Percentiles rank a stretch among this genome's conserved stretches.
Conservation (phyloP, 305 asterid genomes). For the Fraxinus paxiana region DNA sequence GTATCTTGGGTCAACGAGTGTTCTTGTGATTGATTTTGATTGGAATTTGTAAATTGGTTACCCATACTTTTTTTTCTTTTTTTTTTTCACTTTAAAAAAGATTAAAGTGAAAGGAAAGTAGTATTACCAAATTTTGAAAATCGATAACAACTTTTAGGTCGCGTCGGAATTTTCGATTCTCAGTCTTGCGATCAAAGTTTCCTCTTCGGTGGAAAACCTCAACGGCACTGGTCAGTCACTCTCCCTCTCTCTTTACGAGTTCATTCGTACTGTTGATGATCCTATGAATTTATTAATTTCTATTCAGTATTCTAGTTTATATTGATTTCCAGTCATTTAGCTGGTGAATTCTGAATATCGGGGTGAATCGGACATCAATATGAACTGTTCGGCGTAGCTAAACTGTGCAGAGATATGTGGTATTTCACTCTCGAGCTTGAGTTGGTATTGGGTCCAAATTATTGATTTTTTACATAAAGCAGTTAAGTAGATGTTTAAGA, state of each 20-base stretch:
- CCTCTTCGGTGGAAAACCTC: neutral
- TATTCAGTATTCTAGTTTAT: neutral
- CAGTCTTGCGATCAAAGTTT: neutral
- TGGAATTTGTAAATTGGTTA: too few species aligned
- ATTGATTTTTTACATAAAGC: neutral
- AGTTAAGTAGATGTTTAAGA: neutral
- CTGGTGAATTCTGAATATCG: neutral
- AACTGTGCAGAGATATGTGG: neutral
- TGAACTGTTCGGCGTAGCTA: neutral
- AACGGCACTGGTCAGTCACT: neutral
- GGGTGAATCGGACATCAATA: neutral
- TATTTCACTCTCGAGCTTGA: neutral
- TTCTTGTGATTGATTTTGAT: neutral
- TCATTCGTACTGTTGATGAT: neutral
- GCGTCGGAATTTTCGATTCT: neutral
- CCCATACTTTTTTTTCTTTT: too few species aligned
- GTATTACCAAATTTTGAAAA: neutral
- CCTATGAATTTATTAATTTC: neutral
- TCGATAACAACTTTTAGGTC: neutral
- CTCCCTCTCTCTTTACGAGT: neutral
- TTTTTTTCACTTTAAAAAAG: too few species aligned
- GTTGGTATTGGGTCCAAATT: neutral
- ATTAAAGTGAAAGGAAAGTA: neutral
- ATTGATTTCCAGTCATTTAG: neutral
- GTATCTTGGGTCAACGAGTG: neutral